Base-by-base conservation (phyloP, 805 yeast genomes). In the Ogataea kodamae region DNA sequence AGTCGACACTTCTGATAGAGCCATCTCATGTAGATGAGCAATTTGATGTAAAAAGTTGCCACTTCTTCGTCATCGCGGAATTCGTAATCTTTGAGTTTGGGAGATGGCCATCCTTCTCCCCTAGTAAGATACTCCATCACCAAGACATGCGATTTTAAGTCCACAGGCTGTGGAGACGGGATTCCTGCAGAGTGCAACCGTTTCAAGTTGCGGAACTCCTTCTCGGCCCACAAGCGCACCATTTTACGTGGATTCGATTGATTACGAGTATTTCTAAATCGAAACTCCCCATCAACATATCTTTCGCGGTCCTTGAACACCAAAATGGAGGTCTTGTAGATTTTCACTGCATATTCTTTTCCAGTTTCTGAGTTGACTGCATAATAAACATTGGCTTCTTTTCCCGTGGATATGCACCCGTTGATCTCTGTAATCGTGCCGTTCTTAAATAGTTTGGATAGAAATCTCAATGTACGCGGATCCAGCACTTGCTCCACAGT, bases 181-280 rank as follows among this genome's bases (percentile, higher is more conserved):
- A 92, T 82, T 0, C 95, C 95, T 37, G 78, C 72, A 28, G 71
- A 55, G 56, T 82, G 65, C 13, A 92, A 68, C 53, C 99, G 72
- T 57, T 86, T 90, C 59, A 92, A 68, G 55, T 92, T 92, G 36
- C 99, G 65, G 47, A 89, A 90, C 62, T 92, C 99, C 55, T 92
- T 92, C 57, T 92, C 98, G 0, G 98, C 97, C 99, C 99, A 92
- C 15, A 89, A 73, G 58, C 86, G 87, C 43, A 92, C 96, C 97
- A 92, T 90, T 55, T 90, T 90, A 53, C 98, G 72, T 7, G 97
- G 97, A 54, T 92, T 92, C 46, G 88, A 87, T 50, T 85, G 88
- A 37, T 72, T 74, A 49, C 90, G 86, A 5, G 85, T 72, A 54
- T 85, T 83, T 52, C 97, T 67, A 62, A 92, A 92, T 36, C 99